These are phyloP conservation scores for Silybum marianum DNA, from an alignment of 129 eudicot genomes.

Conservation along the genomic window DNA sequence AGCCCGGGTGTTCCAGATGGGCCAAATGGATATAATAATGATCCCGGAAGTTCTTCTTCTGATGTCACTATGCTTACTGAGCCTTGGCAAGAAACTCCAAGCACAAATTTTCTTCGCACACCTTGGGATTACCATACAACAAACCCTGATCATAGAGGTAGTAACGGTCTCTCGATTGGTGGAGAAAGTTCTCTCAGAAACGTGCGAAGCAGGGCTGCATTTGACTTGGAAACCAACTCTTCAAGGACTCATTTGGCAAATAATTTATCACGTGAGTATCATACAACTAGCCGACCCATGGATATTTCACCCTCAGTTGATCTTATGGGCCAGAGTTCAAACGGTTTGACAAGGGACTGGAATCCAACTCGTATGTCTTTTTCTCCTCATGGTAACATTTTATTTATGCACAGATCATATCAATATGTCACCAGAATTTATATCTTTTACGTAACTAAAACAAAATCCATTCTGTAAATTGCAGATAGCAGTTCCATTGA, in stretches of 20 bases:
- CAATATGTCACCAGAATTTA: background rate
- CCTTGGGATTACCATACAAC: constrained; percentile 45
- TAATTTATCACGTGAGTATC: constrained; percentile 42
- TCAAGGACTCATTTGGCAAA: constrained; percentile 45
- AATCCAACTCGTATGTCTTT: constrained; percentile 38
- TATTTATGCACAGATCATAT: constrained; percentile 25
- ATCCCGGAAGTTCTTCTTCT: constrained; percentile 55
- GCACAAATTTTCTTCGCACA: constrained; percentile 42
- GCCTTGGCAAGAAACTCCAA: constrained; percentile 47
- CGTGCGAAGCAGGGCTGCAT: constrained; percentile 60
- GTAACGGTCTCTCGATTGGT: constrained; percentile 47
- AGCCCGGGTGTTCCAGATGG: constrained; percentile 59
- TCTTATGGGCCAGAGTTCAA: constrained; percentile 42
- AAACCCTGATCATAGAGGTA: constrained; percentile 35
- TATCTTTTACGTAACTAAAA: background rate
- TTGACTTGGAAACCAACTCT: constrained; percentile 56
- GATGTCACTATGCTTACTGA: constrained; percentile 42
- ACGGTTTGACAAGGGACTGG: constrained; percentile 43
- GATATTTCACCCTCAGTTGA: constrained; percentile 45
- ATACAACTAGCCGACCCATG: constrained; percentile 43
- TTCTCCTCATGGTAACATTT: constrained; percentile 42
- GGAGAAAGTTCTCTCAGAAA: constrained; percentile 57
- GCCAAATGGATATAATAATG: constrained; percentile 45
- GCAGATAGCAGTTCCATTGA: constrained; percentile 31
- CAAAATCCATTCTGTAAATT: constrained; percentile 10